phyloP scores from a whole-genome alignment of 257 asterid species.

The Cinchona pubescens region DNA sequence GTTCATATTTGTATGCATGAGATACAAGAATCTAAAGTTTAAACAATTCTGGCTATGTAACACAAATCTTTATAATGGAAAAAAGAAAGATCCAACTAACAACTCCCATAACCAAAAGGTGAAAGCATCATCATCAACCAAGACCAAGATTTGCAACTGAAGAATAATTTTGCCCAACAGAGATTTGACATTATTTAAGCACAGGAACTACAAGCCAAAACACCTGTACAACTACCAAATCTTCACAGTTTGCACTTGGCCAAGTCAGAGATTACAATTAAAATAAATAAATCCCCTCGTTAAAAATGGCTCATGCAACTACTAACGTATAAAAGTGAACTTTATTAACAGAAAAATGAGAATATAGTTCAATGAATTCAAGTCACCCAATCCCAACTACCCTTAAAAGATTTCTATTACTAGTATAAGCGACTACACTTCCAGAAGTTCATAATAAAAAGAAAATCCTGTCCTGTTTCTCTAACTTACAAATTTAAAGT shows the following conservation, averaged over 20 bases:
- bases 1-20: not conserved
- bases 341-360: not conserved
- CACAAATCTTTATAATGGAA: not conserved
- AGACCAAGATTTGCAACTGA: too few relatives aligned
- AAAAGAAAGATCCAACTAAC: not conserved
- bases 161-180: too few relatives aligned
- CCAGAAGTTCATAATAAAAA: not conserved
- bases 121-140: too few relatives aligned
- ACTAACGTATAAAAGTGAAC: not conserved
- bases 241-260: not conserved
- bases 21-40: not conserved
- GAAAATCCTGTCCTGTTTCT: not conserved
- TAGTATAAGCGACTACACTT: not conserved
- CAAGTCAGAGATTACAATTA: too few relatives aligned
- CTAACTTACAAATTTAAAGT: too few relatives aligned
- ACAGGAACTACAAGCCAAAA: not conserved
- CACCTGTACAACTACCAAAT: not conserved
- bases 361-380: not conserved
- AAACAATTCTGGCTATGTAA: not conserved
- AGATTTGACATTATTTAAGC: too few relatives aligned
- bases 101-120: too few relatives aligned
- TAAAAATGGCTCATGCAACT: not conserved
- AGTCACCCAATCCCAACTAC: not conserved
- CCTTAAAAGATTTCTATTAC: not conserved
- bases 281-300: too few relatives aligned